These are phyloP conservation scores for Chlorella sp. DNA, from an alignment of 139 green algal species.

Conservation along the genomic window DNA sequence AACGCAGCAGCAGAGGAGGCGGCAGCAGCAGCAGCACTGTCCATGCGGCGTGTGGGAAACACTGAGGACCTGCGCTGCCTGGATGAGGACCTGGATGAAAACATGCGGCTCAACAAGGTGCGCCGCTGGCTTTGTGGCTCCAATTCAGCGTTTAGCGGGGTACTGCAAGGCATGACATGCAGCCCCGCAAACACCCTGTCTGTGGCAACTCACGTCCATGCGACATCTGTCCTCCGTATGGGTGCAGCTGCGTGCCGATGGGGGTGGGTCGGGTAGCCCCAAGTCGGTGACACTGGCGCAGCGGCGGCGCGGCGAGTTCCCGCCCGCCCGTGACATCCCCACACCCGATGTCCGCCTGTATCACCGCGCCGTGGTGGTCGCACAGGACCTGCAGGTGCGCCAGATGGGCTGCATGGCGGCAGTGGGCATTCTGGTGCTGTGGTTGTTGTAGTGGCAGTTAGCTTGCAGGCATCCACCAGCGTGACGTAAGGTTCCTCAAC, in stretches of 20 bases:
- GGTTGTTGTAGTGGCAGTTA: too few relatives aligned
- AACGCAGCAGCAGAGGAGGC: constrained; percentile 85
- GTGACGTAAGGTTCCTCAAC: too few relatives aligned
- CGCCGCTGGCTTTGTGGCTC: background rate
- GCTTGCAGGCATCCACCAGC: too few relatives aligned
- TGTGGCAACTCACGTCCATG: too few relatives aligned
- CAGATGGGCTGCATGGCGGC: too few relatives aligned
- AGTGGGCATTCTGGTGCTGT: too few relatives aligned
- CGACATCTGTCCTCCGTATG: background rate
- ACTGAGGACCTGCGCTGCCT: constrained; percentile 73
- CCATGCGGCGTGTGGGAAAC: constrained; percentile 61
- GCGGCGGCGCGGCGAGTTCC: constrained; percentile 44
- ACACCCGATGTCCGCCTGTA: constrained; percentile 92
- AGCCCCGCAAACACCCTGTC: too few relatives aligned
- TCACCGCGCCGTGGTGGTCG: constrained; percentile 94
- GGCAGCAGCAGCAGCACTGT: constrained; percentile 81
- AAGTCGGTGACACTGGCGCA: constrained; percentile 57
- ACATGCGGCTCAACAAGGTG: constrained; percentile 29
- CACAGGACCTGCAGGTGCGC: constrained; percentile 54
- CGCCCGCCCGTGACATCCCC: constrained; percentile 48
- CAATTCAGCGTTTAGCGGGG: too few relatives aligned
- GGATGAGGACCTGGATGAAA: constrained; percentile 60
- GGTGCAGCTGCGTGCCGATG: constrained; percentile 8
- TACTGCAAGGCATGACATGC: background rate
- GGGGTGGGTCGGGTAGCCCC: constrained; percentile 19